Evolutionary conservation across 352 stramenopile genomes (phyloP).

Genomic region (Globisporangium recalcitrans): DNA sequence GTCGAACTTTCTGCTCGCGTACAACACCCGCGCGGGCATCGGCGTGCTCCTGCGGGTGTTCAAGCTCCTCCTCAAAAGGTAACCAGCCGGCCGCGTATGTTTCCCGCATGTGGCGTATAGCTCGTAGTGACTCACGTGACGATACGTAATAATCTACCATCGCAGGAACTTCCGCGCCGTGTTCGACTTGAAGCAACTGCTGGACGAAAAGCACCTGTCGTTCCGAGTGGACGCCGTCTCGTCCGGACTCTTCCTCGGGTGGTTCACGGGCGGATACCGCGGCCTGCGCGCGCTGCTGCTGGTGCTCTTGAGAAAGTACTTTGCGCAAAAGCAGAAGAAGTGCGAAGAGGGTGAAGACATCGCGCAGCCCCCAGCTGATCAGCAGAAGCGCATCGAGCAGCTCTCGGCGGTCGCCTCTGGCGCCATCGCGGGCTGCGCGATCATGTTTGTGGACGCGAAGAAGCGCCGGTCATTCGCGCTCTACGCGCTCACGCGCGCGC

Average conservation of each 20-base stretch:
- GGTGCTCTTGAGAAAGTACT: conserved; percentile 32
- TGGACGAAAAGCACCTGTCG: conserved; percentile 69
- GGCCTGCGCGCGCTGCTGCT: conserved; percentile 52
- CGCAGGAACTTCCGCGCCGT: conserved; percentile 43
- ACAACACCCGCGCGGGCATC: conserved; percentile 84
- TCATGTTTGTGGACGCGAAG: conserved; percentile 67
- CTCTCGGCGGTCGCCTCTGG: conserved; percentile 50
- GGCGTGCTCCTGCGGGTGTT: conserved; percentile 65
- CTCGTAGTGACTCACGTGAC: too few species aligned
- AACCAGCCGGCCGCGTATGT: neutral
- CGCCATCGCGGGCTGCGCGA: conserved; percentile 48
- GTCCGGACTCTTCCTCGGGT: conserved; percentile 82
- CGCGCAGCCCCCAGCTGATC: conserved; percentile 3
- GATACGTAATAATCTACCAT: neutral
- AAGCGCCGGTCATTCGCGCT: conserved; percentile 70
- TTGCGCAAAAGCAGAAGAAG: conserved; percentile 5
- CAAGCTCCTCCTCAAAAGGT: conserved; percentile 54
- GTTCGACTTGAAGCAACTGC: conserved; percentile 48
- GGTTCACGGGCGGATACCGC: conserved; percentile 78
- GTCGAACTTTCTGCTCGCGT: conserved; percentile 82
- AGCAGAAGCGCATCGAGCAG: conserved; percentile 32
- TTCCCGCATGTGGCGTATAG: too few species aligned
- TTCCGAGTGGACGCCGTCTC: conserved; percentile 84
- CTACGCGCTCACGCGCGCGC: conserved; percentile 74
- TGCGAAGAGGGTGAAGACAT: neutral